These are phyloP conservation scores for Xylariales sp. DNA, from an alignment of 2,329 filamentous ascomycete genomes.

Conservation along the genomic window DNA sequence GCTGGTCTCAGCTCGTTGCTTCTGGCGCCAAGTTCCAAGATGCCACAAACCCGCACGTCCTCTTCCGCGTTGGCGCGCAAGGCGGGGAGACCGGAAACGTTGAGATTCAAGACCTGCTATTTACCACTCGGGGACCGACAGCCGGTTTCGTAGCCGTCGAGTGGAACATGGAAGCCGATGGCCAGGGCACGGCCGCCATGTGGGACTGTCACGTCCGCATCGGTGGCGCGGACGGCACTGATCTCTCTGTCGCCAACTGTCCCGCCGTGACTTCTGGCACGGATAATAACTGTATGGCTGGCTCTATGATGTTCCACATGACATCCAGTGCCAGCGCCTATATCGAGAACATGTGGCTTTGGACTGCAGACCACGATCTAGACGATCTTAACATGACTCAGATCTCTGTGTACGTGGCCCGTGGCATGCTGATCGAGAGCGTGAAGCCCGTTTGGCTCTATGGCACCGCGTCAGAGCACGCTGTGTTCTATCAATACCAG, in stretches of 20 bases:
- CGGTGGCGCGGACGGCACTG: slow-evolving; percentile 65
- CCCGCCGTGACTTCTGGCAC: slow-evolving; percentile 36
- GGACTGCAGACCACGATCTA: slow-evolving; percentile 61
- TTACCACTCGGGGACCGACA: slow-evolving; percentile 61
- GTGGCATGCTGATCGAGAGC: slow-evolving; percentile 30
- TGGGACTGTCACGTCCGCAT: slow-evolving; percentile 76
- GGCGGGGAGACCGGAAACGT: slow-evolving; percentile 58
- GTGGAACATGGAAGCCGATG: slow-evolving; percentile 61
- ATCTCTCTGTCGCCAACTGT: slow-evolving; percentile 59
- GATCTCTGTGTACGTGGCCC: slow-evolving; percentile 27
- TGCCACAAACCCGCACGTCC: slow-evolving; percentile 17
- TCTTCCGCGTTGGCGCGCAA: slow-evolving; percentile 44
- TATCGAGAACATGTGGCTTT: slow-evolving; percentile 56
- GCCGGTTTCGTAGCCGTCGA: slow-evolving; percentile 67
- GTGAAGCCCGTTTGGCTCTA: slow-evolving; percentile 28
- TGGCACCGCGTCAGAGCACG: slow-evolving; percentile 46
- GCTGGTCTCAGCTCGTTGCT: slow-evolving; percentile 66
- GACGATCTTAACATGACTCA: slow-evolving; percentile 43
- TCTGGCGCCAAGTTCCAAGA: slow-evolving; percentile 55
- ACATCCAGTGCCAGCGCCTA: slow-evolving; percentile 40
- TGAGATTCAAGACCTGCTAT: slow-evolving; percentile 66
- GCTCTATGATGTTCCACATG: slow-evolving; percentile 47
- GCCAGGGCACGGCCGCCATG: slow-evolving; percentile 41
- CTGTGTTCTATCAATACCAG: slow-evolving; percentile 47
- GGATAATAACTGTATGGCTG: slow-evolving; percentile 53